phyloP scores from a whole-genome alignment of 1,284 basidiomycete species.

The Sporisorium graminicola region DNA sequence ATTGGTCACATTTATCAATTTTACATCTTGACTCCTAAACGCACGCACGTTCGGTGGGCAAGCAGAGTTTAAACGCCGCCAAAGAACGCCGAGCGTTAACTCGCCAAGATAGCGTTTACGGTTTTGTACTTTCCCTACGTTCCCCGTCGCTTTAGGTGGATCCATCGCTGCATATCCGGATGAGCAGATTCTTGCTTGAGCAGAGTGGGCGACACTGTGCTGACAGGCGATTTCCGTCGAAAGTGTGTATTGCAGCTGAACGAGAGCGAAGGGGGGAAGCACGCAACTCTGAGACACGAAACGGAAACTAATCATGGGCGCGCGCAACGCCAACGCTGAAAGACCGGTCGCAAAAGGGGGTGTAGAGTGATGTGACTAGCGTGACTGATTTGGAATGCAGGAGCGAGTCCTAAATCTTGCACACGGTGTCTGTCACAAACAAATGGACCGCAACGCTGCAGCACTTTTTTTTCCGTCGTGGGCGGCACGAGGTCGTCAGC shows the following conservation, averaged over 20 bases:
- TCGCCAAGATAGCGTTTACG: neutral
- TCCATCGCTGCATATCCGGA: neutral
- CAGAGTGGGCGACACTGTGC: too few species aligned
- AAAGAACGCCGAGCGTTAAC: neutral
- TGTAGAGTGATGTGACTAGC: neutral
- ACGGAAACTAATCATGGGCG: neutral
- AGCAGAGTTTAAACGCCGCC: slow-evolving; percentile 2
- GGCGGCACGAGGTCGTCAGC: neutral
- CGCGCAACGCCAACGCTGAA: neutral
- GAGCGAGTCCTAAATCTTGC: neutral
- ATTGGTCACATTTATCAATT: neutral
- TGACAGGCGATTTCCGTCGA: too few species aligned
- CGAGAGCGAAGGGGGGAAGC: neutral
- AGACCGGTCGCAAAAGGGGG: neutral
- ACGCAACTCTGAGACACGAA: too few species aligned
- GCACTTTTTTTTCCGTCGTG: too few species aligned
- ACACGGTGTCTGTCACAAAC: neutral
- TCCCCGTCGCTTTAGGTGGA: neutral
- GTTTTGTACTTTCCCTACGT: too few species aligned
- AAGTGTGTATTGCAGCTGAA: neutral
- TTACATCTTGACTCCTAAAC: neutral
- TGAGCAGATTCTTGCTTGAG: neutral
- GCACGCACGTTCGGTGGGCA: neutral
- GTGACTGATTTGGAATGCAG: neutral
- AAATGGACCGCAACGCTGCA: neutral